Base-by-base conservation (phyloP, 164 flowering plant genomes). In the Annona cherimola region DNA sequence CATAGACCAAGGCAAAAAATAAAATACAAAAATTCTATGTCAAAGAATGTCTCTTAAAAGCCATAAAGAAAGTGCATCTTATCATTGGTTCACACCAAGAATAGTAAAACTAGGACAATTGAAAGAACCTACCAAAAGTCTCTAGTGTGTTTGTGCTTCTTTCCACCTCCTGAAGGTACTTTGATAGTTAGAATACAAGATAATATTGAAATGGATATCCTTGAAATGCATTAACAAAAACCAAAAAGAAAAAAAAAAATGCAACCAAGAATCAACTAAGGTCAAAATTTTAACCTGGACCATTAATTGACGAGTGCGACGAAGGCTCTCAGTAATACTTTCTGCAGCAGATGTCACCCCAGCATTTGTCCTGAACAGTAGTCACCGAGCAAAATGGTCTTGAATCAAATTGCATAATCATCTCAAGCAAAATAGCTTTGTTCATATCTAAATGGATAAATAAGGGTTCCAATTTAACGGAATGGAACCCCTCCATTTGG, bases 321-420 rank as follows among this genome's bases (percentile, higher is more conserved):
- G 90, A 76, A 95, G 97, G 75, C 97, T 88, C 59, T 94, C 96
- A 45, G 97, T 94, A 68, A 94, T 89, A 80, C 89, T 90, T 83
- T 94, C 97, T 61, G 99, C 94, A 68, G 97, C 96, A 79, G 93
- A 86, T 66, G 95, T 92, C 94, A 94, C 88, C 77, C 99, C 99
- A 76, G 88, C 90, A 76, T 90, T 95, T 63, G 99, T 92, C 85
- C 99, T 94, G 75, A 26, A 82, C 78, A 50, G 70, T 5, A 68
- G 67, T 71, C 54, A 63, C 20, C 60, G 42, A 70, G 69, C 18
- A 40, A 4, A 62, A 61, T 19, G 3, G 18, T 42, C 2, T 45
- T n/a, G 6, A 59, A 42, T 45, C 59, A 40, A 45, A 50, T 26
- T 9, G 26, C 35, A 7, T 18, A 42, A 6, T 1, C n/a, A 35